Base-by-base conservation (phyloP, 1,284 basidiomycete genomes). In the Cryptococcus hybrid region DNA sequence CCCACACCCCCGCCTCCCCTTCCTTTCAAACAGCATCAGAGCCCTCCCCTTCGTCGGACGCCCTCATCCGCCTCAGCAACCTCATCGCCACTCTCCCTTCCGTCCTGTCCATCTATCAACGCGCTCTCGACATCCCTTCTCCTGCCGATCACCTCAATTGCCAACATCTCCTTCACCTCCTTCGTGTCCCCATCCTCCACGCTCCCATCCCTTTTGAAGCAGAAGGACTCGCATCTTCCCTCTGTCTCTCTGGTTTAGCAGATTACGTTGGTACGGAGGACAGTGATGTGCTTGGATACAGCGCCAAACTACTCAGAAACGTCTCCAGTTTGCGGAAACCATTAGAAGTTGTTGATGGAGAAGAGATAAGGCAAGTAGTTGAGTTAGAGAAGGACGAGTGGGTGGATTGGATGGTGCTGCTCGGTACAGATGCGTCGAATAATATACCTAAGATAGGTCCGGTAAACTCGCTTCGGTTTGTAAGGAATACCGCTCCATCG, bases 261-360 rank as follows among this genome's bases (percentile, higher is more conserved):
- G 89, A 93, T 74, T 91, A 84, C 68, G 91, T 93, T 13, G 89
- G 84, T 1, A 92, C 88, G 57, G 91, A 94, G 77, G 91, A 94
- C 74, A 90, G 89, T 13, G 77, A 78, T 56, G 77, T 78, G 9
- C 37, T 78, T 3, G 75, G 64, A 0, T 76, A 75, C 47, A 85
- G 86, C 67, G 90, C 85, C 0, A 88, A 90, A 0, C 80, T 94
- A 45, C 70, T 94, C 7, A 86, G 88, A 36, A 18, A 18, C 88
- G 89, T 69, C 78, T 92, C 47, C 84, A 88, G 7, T 82, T 79
- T 44, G 80, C 82, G 2, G 71, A 77, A 13, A 80, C 79, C 1
- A 85, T 89, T 1, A 80, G 93, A 1, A 71, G 60, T 86, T 46
- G 80, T 92, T 52, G 84, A 84, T n/a, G 86, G 87, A 6, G 62